A percentile compares a stretch with the other conserved stretches of the same genome.
Conservation (phyloP, 306 rosid species). For the Hippophae gyantsensis region DNA sequence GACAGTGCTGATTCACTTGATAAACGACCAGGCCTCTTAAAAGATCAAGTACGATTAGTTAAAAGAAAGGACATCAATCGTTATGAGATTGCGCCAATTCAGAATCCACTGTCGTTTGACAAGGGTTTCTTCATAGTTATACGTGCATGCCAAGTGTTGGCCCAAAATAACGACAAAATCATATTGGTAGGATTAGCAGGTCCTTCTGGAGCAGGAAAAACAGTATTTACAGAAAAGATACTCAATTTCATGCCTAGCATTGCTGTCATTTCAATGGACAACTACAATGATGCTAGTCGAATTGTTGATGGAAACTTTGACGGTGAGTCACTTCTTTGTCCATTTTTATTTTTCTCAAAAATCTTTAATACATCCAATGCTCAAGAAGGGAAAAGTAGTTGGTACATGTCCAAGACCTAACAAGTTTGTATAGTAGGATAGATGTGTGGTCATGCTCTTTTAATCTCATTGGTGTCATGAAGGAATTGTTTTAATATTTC, state of each 20-base stretch:
- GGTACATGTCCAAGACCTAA: too few species aligned
- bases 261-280: conserved; percentile 96
- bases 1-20: conserved; percentile 47
- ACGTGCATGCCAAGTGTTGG: conserved; percentile 79
- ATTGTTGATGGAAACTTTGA: conserved; percentile 96
- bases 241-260: conserved; percentile 84
- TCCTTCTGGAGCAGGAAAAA: conserved; percentile 99
- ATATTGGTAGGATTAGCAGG: conserved; percentile 92
- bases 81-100: conserved; percentile 66
- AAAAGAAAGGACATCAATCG: conserved; percentile 61
- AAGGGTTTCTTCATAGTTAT: conserved; percentile 93
- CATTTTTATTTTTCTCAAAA: conserved; percentile 12
- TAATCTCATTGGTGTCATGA: too few species aligned
- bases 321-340: conserved; percentile 41
- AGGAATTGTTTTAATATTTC: too few species aligned
- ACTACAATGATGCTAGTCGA: conserved; percentile 92
- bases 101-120: conserved; percentile 68
- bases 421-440: too few species aligned
- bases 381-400: neutral
- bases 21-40: conserved; percentile 66
- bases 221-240: conserved; percentile 87
- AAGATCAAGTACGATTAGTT: conserved; percentile 80
- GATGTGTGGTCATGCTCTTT: too few species aligned
- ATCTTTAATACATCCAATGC: neutral
- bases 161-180: conserved; percentile 83